Evolutionary conservation across 768 basidiomycete genomes (phyloP), one percentile per base, ranked within the genome.

Genomic region (Leccinum fibrillosum): DNA sequence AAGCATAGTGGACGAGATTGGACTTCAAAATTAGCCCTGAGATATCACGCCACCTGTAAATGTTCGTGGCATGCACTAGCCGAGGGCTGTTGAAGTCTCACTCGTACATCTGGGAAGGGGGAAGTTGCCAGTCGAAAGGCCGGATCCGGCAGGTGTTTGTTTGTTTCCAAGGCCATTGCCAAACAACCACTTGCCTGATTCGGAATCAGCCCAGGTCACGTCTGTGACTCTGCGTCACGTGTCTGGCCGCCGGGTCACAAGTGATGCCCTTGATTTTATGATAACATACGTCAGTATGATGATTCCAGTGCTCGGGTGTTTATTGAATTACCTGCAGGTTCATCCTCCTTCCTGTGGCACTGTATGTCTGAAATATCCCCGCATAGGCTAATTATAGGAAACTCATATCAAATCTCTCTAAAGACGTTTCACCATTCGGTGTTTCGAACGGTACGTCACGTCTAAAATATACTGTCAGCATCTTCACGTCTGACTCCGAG

Each of bases 91-190:
- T 4, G 42, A 50, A 5, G 54, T 55, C 25, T 44, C 53, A 57
- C 51, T 50, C 65, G 56, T 61, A 47, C 15, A 9, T 15, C 4
- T 30, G 55, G 35, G 19, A 42, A 17, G 11, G 37, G 45, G 1
- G 8, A 8, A 26, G 8, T 28, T n/a, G 17, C 28, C 28, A 28
- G 39, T 42, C n/a, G 21, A 52, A 49, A 23, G 42, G 6, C 66
- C 61, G 44, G 62, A 62, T 62, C 21, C 2, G 58, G 61, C 17
- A 56, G 48, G 59, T 17, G 72, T 64, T 63, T 71, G 69, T 71
- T 71, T 73, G 53, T 54, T 71, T 66, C 58, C 15, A 58, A 72
- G 51, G 69, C 58, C 15, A n/a, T 65, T 62, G 72, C 63, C 63
- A 71, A 71, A 71, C 52, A 71, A 57, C 32, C 47, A 28, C 55